A percentile compares a stretch with the other conserved stretches of the same genome.
These are phyloP conservation scores for Tylopilus sp. DNA, from an alignment of 768 basidiomycete genomes.

Conservation along the genomic window DNA sequence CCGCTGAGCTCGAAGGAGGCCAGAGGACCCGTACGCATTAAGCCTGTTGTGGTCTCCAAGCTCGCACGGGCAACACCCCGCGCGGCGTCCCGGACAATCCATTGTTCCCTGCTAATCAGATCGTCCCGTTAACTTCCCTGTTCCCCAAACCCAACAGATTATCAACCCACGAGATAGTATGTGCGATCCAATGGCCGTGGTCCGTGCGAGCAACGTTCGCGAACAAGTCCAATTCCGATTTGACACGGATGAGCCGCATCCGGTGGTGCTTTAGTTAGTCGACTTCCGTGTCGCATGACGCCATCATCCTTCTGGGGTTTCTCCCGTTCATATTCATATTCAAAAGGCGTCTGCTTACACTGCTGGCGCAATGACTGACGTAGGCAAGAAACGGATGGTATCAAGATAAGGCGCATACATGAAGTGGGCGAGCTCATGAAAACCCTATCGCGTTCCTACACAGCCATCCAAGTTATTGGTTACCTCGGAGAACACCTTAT, in stretches of 20 bases:
- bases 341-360: too few species aligned
- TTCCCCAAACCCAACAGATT: conserved; percentile 8
- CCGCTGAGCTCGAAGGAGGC: neutral
- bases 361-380: neutral
- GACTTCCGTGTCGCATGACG: conserved; percentile 3
- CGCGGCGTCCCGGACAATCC: neutral
- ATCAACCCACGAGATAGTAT: conserved; percentile 3
- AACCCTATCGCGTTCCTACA: neutral
- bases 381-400: neutral
- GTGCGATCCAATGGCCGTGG: conserved; percentile 1
- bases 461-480: conserved; percentile 1
- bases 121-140: neutral
- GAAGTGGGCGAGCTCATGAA: conserved; percentile 2
- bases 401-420: conserved; percentile 10
- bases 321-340: conserved; percentile 13
- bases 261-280: neutral
- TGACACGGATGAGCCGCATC: conserved; percentile 6
- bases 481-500: conserved; percentile 25
- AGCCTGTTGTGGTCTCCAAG: conserved; percentile 5
- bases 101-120: conserved; percentile 4
- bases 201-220: conserved; percentile 1
- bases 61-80: conserved; percentile 5
- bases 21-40: conserved; percentile 13
- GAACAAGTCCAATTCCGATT: conserved; percentile 7
- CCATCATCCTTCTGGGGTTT: conserved; percentile 10